These are phyloP conservation scores for Beauveria caledonica DNA, from an alignment of 2,329 filamentous ascomycete genomes.

Conservation along the genomic window DNA sequence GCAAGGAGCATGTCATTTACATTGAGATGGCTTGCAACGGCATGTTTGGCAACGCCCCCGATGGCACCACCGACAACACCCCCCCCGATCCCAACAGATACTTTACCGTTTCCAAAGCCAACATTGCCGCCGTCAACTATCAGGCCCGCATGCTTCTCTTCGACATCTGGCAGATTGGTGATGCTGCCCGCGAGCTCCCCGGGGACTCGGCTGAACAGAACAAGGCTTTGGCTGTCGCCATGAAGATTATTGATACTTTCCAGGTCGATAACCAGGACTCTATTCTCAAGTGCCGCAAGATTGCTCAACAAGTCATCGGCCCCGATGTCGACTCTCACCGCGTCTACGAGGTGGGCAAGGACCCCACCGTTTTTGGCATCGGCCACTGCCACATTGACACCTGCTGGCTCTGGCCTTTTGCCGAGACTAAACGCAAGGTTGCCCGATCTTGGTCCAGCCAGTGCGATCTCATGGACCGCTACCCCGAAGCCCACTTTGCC, in stretches of 20 bases:
- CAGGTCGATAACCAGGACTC: conserved; percentile 71
- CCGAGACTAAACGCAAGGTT: conserved; percentile 94
- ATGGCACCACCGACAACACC: conserved; percentile 71
- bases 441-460: conserved; percentile 95
- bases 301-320: conserved; percentile 77
- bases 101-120: conserved; percentile 67
- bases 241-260: conserved; percentile 84
- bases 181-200: conserved; percentile 87
- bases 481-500: conserved; percentile 86
- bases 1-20: conserved; percentile 81
- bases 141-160: conserved; percentile 76
- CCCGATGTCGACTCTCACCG: conserved; percentile 70
- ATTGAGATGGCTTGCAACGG: conserved; percentile 98
- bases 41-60: conserved; percentile 91
- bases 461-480: conserved; percentile 89
- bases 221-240: conserved; percentile 73
- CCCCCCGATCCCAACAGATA: conserved; percentile 80
- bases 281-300: conserved; percentile 70
- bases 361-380: conserved; percentile 76
- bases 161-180: conserved; percentile 93
- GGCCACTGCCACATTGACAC: conserved; percentile 98
- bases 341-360: conserved; percentile 70
- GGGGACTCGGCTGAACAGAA: conserved; percentile 83
- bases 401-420: conserved; percentile 98
- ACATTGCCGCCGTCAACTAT: conserved; percentile 83